Conservation (phyloP, 2,329 filamentous ascomycete genomes). For the Lomentospora prolificans region DNA sequence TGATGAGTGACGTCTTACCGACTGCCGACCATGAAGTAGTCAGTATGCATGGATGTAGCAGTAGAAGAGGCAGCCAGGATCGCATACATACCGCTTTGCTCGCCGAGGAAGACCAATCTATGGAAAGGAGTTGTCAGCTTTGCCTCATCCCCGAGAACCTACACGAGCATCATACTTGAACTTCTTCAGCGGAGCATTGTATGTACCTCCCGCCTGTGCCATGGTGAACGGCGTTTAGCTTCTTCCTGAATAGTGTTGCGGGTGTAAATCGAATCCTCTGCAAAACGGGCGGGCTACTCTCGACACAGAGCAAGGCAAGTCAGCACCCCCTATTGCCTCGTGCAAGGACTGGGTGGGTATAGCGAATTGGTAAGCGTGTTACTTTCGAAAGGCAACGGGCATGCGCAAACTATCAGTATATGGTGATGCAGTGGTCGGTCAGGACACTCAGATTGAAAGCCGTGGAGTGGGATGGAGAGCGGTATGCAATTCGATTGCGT, state of each 20-base stretch:
- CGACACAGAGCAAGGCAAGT: too few species aligned
- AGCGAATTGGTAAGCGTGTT: too few species aligned
- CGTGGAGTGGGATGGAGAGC: too few species aligned
- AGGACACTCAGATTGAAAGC: too few species aligned
- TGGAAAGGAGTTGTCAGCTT: constrained; percentile 8
- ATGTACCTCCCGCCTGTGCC: constrained; percentile 76
- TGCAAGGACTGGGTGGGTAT: too few species aligned
- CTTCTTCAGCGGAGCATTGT: constrained; percentile 99
- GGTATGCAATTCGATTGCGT: too few species aligned
- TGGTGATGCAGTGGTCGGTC: too few species aligned
- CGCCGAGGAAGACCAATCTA: constrained; percentile 92
- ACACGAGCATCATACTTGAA: constrained; percentile 64
- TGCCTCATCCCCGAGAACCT: background rate
- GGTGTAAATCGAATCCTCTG: background rate
- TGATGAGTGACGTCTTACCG: constrained; percentile 97
- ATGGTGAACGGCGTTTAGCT: constrained; percentile 46
- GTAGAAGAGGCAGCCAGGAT: background rate
- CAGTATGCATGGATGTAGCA: constrained; percentile 5
- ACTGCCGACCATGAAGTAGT: constrained; percentile 42
- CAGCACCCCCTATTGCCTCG: too few species aligned
- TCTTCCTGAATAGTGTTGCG: background rate
- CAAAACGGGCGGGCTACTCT: background rate
- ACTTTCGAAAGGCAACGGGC: too few species aligned
- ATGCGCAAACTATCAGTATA: too few species aligned
- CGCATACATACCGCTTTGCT: constrained; percentile 78